Evolutionary conservation across 441 rosid genomes (phyloP).

Genomic region (Arabidopsis hybrid): DNA sequence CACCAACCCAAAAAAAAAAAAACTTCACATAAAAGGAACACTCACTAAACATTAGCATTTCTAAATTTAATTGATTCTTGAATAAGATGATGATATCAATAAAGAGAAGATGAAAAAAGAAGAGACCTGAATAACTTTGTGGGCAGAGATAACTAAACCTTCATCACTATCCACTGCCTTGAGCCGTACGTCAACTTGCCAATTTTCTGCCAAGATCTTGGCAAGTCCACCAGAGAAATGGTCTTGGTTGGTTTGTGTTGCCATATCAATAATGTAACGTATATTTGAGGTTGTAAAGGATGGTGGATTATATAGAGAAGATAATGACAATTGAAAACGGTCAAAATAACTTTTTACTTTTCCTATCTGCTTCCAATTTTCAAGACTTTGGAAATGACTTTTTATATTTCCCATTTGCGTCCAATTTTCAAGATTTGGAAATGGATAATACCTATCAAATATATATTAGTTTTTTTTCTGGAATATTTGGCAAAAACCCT

Average conservation of each 20-base stretch:
- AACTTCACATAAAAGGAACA: too few species aligned
- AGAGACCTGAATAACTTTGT: slow-evolving; percentile 5
- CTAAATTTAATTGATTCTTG: neutral
- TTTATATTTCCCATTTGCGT: too few species aligned
- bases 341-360: too few species aligned
- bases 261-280: neutral
- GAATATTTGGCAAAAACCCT: too few species aligned
- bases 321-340: too few species aligned
- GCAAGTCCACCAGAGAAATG: neutral
- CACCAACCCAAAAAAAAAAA: neutral
- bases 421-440: too few species aligned
- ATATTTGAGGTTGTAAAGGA: neutral
- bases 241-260: neutral
- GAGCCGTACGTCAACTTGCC: slow-evolving; percentile 1
- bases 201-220: neutral
- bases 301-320: neutral
- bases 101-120: neutral
- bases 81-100: neutral
- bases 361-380: too few species aligned
- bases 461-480: too few species aligned
- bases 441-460: too few species aligned
- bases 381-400: too few species aligned
- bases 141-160: neutral
- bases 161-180: neutral
- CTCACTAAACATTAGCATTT: too few species aligned